phyloP scores from a whole-genome alignment of 176 grass and related monocot species.

The Leersia perrieri region DNA sequence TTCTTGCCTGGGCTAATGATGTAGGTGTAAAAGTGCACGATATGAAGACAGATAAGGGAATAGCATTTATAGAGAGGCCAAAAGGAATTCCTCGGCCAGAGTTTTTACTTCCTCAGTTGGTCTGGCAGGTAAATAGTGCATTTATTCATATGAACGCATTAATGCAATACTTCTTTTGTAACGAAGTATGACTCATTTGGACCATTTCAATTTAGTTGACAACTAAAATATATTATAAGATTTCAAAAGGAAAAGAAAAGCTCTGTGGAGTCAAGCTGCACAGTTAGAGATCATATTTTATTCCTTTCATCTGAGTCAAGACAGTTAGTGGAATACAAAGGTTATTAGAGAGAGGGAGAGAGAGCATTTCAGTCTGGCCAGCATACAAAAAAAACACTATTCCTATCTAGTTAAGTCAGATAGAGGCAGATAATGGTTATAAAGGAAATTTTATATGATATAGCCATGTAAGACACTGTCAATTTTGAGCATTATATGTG shows the following conservation, averaged over 20 bases:
- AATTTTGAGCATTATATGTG: not conserved
- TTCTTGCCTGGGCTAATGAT: slow-evolving; percentile 97
- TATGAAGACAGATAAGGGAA: slow-evolving; percentile 79
- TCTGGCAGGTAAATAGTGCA: slow-evolving; percentile 78
- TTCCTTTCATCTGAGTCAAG: not conserved
- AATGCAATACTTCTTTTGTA: not conserved
- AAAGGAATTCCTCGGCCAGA: slow-evolving; percentile 77
- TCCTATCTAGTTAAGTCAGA: not conserved
- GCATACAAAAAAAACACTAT: not conserved
- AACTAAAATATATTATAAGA: slow-evolving; percentile 7
- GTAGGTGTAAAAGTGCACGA: slow-evolving; percentile 95
- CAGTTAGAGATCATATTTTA: not conserved
- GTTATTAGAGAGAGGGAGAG: slow-evolving; percentile 11
- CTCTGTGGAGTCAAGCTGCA: not conserved
- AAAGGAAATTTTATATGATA: not conserved
- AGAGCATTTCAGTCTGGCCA: not conserved
- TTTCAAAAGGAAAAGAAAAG: slow-evolving; percentile 8
- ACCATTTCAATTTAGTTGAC: not conserved
- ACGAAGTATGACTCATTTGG: not conserved
- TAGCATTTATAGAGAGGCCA: slow-evolving; percentile 94
- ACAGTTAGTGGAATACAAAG: not conserved
- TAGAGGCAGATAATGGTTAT: not conserved
- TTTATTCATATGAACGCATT: not conserved
- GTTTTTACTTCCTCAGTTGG: slow-evolving; percentile 89
- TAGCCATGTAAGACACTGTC: not conserved